phyloP scores from a whole-genome alignment of 2,329 filamentous ascomycete genomes.

The Penicillium crustosum region DNA sequence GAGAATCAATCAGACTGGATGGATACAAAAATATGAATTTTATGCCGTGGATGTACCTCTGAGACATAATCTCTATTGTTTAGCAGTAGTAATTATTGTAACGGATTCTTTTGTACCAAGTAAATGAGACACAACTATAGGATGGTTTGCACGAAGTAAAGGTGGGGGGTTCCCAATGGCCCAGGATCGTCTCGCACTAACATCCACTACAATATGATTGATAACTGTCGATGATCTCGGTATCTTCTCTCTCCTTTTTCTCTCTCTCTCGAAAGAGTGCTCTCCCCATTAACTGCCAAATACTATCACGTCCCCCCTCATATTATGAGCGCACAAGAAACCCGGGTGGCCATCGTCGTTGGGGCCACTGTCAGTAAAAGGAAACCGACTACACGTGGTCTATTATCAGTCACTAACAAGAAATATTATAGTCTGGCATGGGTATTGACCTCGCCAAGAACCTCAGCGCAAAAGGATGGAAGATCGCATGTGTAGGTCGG shows the following conservation, averaged over 20 bases:
- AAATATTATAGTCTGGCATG: conserved; percentile 47
- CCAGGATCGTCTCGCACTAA: conserved; percentile 1
- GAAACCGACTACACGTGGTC: background rate
- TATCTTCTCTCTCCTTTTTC: too few species aligned
- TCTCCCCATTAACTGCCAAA: background rate
- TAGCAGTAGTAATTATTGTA: background rate
- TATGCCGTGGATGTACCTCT: background rate
- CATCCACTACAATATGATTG: background rate
- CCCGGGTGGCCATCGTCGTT: conserved; percentile 42
- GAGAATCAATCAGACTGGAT: background rate
- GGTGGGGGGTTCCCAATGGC: background rate
- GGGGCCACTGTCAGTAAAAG: conserved; percentile 42
- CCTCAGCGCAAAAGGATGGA: conserved; percentile 38
- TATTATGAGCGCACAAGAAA: conserved; percentile 18
- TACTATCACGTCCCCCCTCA: background rate
- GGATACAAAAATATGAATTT: background rate
- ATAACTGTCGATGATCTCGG: too few species aligned
- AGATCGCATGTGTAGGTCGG: conserved; percentile 40
- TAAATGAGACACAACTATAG: background rate
- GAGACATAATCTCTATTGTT: background rate
- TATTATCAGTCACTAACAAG: background rate
- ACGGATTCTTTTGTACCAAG: background rate
- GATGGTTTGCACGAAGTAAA: too few species aligned
- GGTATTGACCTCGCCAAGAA: conserved; percentile 44
- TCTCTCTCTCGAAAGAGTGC: too few species aligned